Evolutionary conservation across 1,139 yeast species (phyloP), one percentile per base, ranked within the genome.

Genomic region (Magnusiomyces paraingens): DNA sequence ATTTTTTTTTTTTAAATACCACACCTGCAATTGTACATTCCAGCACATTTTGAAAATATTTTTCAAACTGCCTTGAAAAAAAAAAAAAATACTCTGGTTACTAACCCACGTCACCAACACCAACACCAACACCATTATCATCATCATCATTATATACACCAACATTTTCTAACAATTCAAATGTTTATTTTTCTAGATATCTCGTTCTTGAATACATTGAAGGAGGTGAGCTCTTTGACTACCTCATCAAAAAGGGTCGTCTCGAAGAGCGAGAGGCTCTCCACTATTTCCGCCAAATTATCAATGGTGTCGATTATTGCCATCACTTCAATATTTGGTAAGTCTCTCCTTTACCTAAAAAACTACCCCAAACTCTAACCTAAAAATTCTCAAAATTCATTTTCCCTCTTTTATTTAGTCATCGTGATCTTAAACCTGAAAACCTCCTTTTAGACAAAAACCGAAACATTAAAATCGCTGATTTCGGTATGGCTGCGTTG

Each of bases 401-500:
- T 38, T 38, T n/a, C 41, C 41, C 41, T 18, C 17, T 38, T 8
- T n/a, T 40, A 10, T 17, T 12, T 22, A 43, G 50, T 66, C 99
- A 93, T 70, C 82, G 99, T 59, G 99, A 93, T 68, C 77, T 93
- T 66, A 93, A 93, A 69, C 99, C 99, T 0, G 99, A 93, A 68
- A 93, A 93, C 70, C 76, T 93, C 61, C 74, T 93, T 50, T 75
- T 93, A 49, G 99, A 94, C 72, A 84, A 86, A 68, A 80, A 88
- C 68, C 82, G 85, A 60, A 90, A 88, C 68, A 90, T 93, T 70
- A 93, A 93, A 69, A 91, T 93, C 62, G 99, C 99, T 15, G 99
- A 93, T 72, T 93, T 93, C 69, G 99, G 99, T 43, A 94, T 93
- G 99, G 99, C 99, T n/a, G 99, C 99, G 1, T 74, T 93, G 50